Base-by-base conservation (phyloP, 2,329 filamentous ascomycete genomes). In the Colletotrichum paranaense region DNA sequence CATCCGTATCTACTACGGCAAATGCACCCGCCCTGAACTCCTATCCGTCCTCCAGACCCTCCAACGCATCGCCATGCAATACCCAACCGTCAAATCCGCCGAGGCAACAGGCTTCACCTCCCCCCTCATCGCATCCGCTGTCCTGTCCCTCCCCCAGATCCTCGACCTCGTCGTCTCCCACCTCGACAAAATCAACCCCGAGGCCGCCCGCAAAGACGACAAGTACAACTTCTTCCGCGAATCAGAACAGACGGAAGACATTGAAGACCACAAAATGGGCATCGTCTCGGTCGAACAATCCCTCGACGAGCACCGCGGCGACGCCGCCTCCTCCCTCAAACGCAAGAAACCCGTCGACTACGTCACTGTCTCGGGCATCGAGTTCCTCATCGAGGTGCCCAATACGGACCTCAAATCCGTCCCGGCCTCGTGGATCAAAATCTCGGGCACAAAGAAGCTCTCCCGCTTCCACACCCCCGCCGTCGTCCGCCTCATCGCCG, bases 1-100 rank as follows among this genome's bases (percentile, higher is more conserved):
- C 58, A 95, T 98, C 78, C 91, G 97, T 57, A 97, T 99, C 72
- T 99, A 98, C 85, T 99, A 99, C 82, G 95, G 95, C 62, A 98
- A 97, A 84, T 98, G 95, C 81, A 93, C 94, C 1, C 92, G 97
- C 0, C 93, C 95, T 0, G 97, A 99, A 82, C 90, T 99, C 4
- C 87, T 98, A 2, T 91, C 90, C 0, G 92, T 97, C 5, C 87
- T 99, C 1, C 95, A 98, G 81, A 93, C 94, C 0, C 86, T 99
- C 70, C 95, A 98, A 78, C 90, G 87, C 72, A 94, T 98, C 58
- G 90, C 94, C 0, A 91, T 89, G 68, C 93, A 97, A 78, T 98
- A 95, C 79, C 85, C 90, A 0, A 86, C 90, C 74, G 88, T 95
- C 74, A 92, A 92, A 70, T 85, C 87, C 0, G 85, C 92, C 2